Evolutionary conservation across 2,329 filamentous ascomycete genomes (phyloP).

Genomic region (Phyllosticta citrichinensis): DNA sequence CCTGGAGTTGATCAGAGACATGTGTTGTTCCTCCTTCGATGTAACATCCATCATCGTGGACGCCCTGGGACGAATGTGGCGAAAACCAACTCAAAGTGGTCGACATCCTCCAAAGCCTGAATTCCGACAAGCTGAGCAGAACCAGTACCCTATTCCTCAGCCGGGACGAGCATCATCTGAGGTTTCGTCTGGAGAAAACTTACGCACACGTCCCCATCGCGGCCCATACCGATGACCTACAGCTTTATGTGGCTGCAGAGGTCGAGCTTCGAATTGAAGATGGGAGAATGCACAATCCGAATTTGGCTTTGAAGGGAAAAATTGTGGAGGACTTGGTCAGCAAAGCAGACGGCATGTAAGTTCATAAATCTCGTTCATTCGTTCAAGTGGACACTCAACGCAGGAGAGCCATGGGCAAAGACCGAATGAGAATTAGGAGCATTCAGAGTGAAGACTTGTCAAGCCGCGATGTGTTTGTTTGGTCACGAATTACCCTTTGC

Average conservation of each 20-base stretch:
- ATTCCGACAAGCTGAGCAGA: not conserved
- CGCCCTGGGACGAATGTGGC: constrained; percentile 19
- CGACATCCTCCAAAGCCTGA: not conserved
- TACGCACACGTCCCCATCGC: not conserved
- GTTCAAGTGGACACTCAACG: too few species aligned
- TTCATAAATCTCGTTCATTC: too few species aligned
- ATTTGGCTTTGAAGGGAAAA: not conserved
- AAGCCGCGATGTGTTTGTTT: too few species aligned
- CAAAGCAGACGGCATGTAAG: not conserved
- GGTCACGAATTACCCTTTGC: too few species aligned
- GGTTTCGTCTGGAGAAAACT: not conserved
- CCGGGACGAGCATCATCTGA: not conserved
- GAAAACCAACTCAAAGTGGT: constrained; percentile 8
- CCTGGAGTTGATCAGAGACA: constrained; percentile 10
- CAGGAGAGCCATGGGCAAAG: too few species aligned
- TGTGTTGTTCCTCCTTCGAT: constrained; percentile 11
- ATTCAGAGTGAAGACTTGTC: too few species aligned
- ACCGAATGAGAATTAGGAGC: too few species aligned
- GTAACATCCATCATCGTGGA: constrained; percentile 18
- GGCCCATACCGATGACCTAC: not conserved
- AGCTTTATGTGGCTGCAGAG: not conserved
- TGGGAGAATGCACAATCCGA: not conserved
- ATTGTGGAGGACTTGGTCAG: not conserved
- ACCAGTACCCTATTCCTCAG: not conserved
- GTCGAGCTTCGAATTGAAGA: not conserved